Evolutionary conservation across 2,329 filamentous ascomycete species (phyloP), one percentile per base, ranked within the genome.

Genomic region (Alternaria brassicae): DNA sequence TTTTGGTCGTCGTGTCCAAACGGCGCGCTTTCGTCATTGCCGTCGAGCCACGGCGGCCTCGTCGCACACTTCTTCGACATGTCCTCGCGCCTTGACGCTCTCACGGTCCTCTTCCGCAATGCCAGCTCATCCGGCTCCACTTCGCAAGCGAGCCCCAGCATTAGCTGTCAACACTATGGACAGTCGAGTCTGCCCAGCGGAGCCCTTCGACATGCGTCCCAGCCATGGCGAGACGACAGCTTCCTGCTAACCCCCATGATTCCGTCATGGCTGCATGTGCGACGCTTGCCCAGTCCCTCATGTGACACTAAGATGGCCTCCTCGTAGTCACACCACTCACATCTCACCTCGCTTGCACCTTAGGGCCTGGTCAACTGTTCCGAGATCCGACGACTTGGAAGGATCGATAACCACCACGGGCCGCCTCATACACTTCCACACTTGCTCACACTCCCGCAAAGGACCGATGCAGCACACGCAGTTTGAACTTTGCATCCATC

Each of bases 311-410:
- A 30, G 44, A 55, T 51, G 42, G 53, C 60, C 60, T 71, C 67
- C 15, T 37, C 21, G 21, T 75, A 78, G 6, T 82, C 63, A 68
- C 58, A 59, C 60, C 58, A 64, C 54, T 27, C 30, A 49, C 40
- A 32, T 45, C 36, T 34, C 32, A 59, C 45, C 54, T 56, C 36
- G 56, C 52, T 50, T 53, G 44, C 19, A 50, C 15, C 15, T 37
- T 50, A n/a, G 53, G 36, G 23, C 45, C 40, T 42, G 44, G 34
- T 32, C 28, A 53, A 44, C 36, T 36, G 42, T 56, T 57, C 62
- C 60, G 55, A 65, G 55, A 56, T 67, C 60, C 50, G 47, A 53
- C 30, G 21, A 53, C 39, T 28, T 44, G 13, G 25, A 27, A 39
- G 42, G 17, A 41, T 51, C 55, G 53, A 61, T 59, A n/a, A 39